A percentile compares a stretch with the other conserved stretches of the same genome.
These are phyloP conservation scores for Zelonia costaricensis DNA, from an alignment of 208 protist species.

Conservation along the genomic window DNA sequence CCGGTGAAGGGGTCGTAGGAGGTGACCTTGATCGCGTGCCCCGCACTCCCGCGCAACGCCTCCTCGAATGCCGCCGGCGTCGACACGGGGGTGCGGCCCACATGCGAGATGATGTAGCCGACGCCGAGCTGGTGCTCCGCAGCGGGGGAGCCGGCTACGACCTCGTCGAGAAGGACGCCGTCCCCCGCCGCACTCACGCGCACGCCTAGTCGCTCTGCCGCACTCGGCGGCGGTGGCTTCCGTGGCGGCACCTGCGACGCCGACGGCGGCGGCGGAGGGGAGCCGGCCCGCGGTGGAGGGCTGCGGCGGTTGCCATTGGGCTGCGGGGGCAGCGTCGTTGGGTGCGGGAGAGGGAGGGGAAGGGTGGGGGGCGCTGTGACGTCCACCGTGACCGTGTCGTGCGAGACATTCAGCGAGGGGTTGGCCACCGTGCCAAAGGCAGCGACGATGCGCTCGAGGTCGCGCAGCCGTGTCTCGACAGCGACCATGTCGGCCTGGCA, in stretches of 20 bases:
- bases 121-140: slow-evolving; percentile 19
- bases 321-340: background rate
- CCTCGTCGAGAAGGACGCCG: slow-evolving; percentile 40
- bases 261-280: background rate
- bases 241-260: background rate
- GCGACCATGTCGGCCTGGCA: slow-evolving; percentile 26
- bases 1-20: slow-evolving; percentile 50
- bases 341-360: background rate
- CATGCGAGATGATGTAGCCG: slow-evolving; percentile 58
- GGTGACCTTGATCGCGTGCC: slow-evolving; percentile 38
- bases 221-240: background rate
- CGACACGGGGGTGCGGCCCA: slow-evolving; percentile 34
- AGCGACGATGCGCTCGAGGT: slow-evolving; percentile 19
- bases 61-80: slow-evolving; percentile 26
- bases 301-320: background rate
- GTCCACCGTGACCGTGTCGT: background rate
- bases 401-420: too few relatives aligned
- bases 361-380: background rate
- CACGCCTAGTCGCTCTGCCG: slow-evolving; percentile 28
- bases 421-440: slow-evolving; percentile 3
- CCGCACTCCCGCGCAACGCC: slow-evolving; percentile 23
- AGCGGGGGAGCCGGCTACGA: slow-evolving; percentile 32
- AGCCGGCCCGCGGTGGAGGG: background rate
- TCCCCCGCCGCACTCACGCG: slow-evolving; percentile 24
- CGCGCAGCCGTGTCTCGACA: slow-evolving; percentile 27